Base-by-base conservation (phyloP, 1,284 basidiomycete genomes). In the Ceratobasidium theobromae region DNA sequence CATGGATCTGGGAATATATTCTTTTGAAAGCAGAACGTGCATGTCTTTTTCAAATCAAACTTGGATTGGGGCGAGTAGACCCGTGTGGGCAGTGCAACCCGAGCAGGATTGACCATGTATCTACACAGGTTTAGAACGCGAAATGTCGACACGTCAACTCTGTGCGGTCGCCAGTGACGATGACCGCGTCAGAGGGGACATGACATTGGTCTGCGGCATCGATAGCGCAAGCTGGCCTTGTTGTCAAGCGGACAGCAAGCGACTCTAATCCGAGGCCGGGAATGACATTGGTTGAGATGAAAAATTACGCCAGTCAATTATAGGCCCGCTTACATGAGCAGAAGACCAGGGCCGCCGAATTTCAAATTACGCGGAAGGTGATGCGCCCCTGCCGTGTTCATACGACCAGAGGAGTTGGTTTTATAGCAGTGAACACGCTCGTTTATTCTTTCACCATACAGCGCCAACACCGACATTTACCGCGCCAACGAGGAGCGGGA, bases 211-310 rank as follows among this genome's bases (percentile, higher is more conserved):
- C 58, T 62, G 58, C 58, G 58, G 41, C 30, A 21, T 52, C 58
- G 58, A 45, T 45, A 62, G 58, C 58, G 48, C 58, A 45, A 51
- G 58, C 48, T 51, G 48, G 43, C 48, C 58, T 52, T 51, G 25
- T 30, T 2, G 40, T n/a, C n/a, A 38, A 25, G 21, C 58, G 35
- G 48, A 52, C 58, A 25, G 48, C 58, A 62, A 62, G 58, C 58
- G 58, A 62, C 58, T 62, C 58, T 62, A 62, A 62, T 49, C 45
- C 58, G 58, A 62, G 58, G 58, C 48, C 58, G 58, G 48, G 4
- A 38, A 49, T 32, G 58, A 62, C 58, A 62, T 62, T 62, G 46
- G 48, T 11, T 32, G 1, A 14, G n/a, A 25, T 23, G 4, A 21
- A 35, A 62, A 62, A 51, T 40, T 62, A 51, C 32, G 21, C 23